Evolutionary conservation across 306 rosid species (phyloP), one percentile per base, ranked within the genome.

Genomic region (Trifolium fragiferum): DNA sequence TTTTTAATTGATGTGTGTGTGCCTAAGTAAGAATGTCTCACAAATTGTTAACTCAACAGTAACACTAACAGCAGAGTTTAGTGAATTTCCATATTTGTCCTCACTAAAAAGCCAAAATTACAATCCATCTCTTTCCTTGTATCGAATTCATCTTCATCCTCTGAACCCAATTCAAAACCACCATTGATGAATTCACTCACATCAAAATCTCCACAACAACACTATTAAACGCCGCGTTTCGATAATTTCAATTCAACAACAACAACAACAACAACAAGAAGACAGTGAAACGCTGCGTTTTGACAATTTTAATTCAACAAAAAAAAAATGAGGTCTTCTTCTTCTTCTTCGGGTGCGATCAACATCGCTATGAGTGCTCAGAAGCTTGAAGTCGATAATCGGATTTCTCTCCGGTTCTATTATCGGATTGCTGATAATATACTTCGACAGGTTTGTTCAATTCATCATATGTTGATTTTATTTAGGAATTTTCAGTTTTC

Each of bases 381-480:
- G 83, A 84, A 75, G 51, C 82, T 89, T 46, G 90, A 80, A 23
- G 96, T 93, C 46, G 97, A 93, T 40, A 84, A 93, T 62, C 86
- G 96, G 70, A 89, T 93, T 79, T 67, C 96, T 9, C 90, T 93
- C 20, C 91, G 94, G 4, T 88, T 85, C 64, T 93, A 93, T 80
- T 76, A 72, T 23, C 90, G 98, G 78, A 90, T 93, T 81, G 96
- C 98, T 3, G 93, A 93, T 73, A 93, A 87, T 77, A 76, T 93
- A 65, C 90, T 91, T 85, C 86, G 83, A 76, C 98, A 93, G 98
- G 98, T 93, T 66, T 54, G 21, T 49, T 21, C 4, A 63, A 44
- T 62, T 62, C 35, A 35, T 61, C 55, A 2, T 21, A 41, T 10
- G 38, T 63, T 16, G 18, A 2, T 61, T 27, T 4, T 55, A n/a